A percentile compares a stretch with the other conserved stretches of the same genome.
phyloP scores from a whole-genome alignment of 2,329 filamentous ascomycete species.

The Claviceps pazoutovae region DNA sequence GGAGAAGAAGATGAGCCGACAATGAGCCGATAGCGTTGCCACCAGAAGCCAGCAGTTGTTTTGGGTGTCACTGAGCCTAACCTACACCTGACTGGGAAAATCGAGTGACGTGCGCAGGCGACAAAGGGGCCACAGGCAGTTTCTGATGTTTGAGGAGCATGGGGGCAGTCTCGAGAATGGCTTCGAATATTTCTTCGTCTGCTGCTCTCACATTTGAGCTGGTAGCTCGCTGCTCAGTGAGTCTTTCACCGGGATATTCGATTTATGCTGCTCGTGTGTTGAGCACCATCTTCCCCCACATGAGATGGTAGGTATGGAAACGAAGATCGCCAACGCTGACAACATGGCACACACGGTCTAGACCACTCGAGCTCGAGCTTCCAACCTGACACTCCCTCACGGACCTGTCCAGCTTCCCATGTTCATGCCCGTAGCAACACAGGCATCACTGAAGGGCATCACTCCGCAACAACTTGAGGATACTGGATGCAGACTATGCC shows the following conservation, averaged over 20 bases:
- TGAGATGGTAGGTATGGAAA: too few relatives aligned
- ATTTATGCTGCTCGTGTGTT: background rate
- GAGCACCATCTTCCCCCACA: background rate
- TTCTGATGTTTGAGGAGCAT: constrained; percentile 8
- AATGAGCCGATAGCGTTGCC: constrained; percentile 9
- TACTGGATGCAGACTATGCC: constrained; percentile 75
- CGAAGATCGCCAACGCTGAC: background rate
- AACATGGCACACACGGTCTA: constrained; percentile 20
- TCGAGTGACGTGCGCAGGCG: constrained; percentile 1
- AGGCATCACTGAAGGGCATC: constrained; percentile 87
- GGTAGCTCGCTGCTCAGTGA: constrained; percentile 65
- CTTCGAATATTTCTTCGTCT: constrained; percentile 37
- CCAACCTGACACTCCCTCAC: constrained; percentile 77
- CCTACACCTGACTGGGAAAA: constrained; percentile 4
- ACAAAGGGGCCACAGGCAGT: background rate
- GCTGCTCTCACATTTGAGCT: constrained; percentile 68
- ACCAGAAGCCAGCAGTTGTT: background rate
- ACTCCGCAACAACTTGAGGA: constrained; percentile 86
- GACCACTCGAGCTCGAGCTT: constrained; percentile 90
- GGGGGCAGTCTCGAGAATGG: constrained; percentile 29
- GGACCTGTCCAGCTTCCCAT: constrained; percentile 80
- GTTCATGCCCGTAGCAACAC: constrained; percentile 97
- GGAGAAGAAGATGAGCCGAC: constrained; percentile 12
- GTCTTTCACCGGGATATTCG: constrained; percentile 14
- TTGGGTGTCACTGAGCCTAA: background rate